A percentile compares a stretch with the other conserved stretches of the same genome.
Evolutionary conservation across 306 rosid genomes (phyloP).

Genomic region (Calophaca sinica): DNA sequence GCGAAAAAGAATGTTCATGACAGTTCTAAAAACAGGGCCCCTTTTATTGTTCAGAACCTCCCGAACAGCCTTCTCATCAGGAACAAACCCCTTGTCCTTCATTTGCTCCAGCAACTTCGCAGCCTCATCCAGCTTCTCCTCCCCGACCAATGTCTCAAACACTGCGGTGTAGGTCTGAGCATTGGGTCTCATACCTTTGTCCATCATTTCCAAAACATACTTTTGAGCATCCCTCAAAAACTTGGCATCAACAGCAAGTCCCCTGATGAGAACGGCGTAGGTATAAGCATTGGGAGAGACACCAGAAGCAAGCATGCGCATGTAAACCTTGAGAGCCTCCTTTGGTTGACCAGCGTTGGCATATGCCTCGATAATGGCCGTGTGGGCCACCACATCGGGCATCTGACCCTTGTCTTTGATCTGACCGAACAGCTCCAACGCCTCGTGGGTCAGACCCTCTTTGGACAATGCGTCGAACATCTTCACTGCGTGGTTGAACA

Average conservation of each 20-base stretch:
- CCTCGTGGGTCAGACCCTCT: conserved; percentile 78
- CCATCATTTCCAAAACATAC: conserved; percentile 73
- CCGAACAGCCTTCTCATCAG: conserved; percentile 67
- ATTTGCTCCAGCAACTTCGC: conserved; percentile 56
- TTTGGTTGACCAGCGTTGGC: conserved; percentile 65
- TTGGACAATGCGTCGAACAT: conserved; percentile 93
- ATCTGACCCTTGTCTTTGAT: conserved; percentile 81
- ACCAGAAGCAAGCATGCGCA: conserved; percentile 81
- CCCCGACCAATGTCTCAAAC: conserved; percentile 67
- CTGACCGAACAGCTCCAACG: conserved; percentile 68
- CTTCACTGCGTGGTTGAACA: conserved; percentile 73
- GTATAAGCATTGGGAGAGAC: conserved; percentile 78
- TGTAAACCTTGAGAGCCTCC: conserved; percentile 69
- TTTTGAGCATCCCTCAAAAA: conserved; percentile 59
- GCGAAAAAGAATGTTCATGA: conserved; percentile 66
- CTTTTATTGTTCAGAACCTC: conserved; percentile 56
- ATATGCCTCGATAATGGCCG: conserved; percentile 75
- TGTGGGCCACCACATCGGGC: conserved; percentile 85
- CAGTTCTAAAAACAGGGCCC: conserved; percentile 59
- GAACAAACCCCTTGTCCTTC: conserved; percentile 64
- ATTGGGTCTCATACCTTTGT: conserved; percentile 71
- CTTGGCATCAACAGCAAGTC: conserved; percentile 52
- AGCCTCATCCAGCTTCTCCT: conserved; percentile 60
- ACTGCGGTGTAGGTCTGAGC: conserved; percentile 62
- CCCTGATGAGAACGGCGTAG: conserved; percentile 64